Conservation (phyloP, 768 basidiomycete species). For the Leccinum aurantiacum region DNA sequence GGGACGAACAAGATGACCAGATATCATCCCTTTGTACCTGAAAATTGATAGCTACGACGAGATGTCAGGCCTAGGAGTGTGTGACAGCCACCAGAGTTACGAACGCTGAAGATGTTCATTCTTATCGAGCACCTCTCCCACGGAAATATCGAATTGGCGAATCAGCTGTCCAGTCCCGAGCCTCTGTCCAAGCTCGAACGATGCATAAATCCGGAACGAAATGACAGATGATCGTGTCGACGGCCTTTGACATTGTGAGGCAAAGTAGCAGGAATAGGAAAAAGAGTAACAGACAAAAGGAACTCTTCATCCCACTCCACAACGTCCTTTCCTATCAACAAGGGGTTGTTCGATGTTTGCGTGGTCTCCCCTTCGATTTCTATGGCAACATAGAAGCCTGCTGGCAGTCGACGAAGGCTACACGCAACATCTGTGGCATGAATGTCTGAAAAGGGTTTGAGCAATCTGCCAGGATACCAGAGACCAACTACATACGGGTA, state of each 20-base stretch:
- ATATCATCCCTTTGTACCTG: neutral
- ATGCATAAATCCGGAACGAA: neutral
- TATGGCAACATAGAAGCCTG: neutral
- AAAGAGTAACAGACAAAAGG: neutral
- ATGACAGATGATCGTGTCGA: neutral
- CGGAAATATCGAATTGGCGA: neutral
- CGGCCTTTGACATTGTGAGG: neutral
- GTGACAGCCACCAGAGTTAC: neutral
- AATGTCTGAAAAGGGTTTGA: neutral
- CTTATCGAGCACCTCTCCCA: neutral
- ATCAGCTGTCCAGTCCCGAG: neutral
- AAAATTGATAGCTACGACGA: neutral
- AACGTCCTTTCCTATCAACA: neutral
- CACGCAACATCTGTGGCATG: neutral
- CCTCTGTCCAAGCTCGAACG: neutral
- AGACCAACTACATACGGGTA: no score
- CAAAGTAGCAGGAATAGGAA: neutral
- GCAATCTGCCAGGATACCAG: no score
- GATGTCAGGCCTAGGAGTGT: neutral
- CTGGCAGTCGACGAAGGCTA: neutral
- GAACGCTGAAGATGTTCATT: neutral
- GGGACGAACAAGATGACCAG: neutral
- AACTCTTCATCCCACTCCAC: neutral
- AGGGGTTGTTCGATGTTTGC: neutral
- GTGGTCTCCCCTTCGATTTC: neutral